Evolutionary conservation across 768 basidiomycete genomes (phyloP).

Genomic region (Mycena galopus): DNA sequence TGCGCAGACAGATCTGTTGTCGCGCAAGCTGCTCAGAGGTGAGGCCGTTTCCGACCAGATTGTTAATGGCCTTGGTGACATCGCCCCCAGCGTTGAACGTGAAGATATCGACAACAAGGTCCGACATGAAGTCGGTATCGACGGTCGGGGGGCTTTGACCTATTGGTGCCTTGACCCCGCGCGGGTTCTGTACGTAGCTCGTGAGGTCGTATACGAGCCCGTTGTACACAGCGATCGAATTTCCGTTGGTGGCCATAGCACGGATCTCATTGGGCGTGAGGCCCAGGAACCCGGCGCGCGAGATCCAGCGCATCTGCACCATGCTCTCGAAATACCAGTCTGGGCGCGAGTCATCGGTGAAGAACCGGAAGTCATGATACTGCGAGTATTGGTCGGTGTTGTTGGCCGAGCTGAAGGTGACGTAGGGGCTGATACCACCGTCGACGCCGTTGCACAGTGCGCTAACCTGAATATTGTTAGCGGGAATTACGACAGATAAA

Average conservation of each 20-base stretch:
- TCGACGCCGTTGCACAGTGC: constrained; percentile 91
- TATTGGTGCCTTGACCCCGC: constrained; percentile 63
- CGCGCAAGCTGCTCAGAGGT: constrained; percentile 63
- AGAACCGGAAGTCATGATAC: constrained; percentile 97
- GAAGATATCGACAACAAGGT: constrained; percentile 83
- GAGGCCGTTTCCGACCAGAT: constrained; percentile 67
- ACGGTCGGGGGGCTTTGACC: constrained; percentile 59
- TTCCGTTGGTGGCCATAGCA: constrained; percentile 72
- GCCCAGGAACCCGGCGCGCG: constrained; percentile 90
- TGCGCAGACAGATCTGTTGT: constrained; percentile 92
- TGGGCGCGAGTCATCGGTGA: constrained; percentile 89
- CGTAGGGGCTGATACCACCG: constrained; percentile 87
- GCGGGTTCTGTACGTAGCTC: constrained; percentile 79
- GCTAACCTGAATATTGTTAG: constrained; percentile 72
- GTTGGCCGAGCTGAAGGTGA: constrained; percentile 83
- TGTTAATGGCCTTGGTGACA: constrained; percentile 81
- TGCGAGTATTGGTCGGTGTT: constrained; percentile 78
- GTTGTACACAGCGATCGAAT: constrained; percentile 86
- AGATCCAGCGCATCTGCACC: constrained; percentile 92
- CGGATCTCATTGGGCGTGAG: constrained; percentile 82
- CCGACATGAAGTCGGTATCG: constrained; percentile 79
- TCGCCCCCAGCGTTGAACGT: constrained; percentile 80
- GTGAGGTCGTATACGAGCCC: constrained; percentile 90
- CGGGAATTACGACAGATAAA: not conserved
- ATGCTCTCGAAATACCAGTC: constrained; percentile 99